Base-by-base conservation (phyloP, 257 asterid genomes). In the Fraxinus americana region DNA sequence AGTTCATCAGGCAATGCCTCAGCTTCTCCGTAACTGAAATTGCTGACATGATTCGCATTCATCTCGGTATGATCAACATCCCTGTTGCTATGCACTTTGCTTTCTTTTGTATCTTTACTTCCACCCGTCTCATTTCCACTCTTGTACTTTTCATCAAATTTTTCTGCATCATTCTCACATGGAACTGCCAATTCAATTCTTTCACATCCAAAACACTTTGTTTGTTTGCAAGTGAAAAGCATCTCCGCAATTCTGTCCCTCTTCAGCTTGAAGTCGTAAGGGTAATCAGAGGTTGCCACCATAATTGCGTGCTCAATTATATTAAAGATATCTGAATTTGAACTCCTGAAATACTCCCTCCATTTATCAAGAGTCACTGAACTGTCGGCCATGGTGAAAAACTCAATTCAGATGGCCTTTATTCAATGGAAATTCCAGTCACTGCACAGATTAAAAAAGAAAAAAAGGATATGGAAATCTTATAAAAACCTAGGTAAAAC, bases 191-290 rank as follows among this genome's bases (percentile, higher is more conserved):
- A 78, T 73, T 89, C 93, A 67, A 89, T 76, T 19, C 80, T 83
- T 29, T 95, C 96, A 73, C 99, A 95, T 21, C 98, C 97, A 66
- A 75, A 82, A 77, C 99, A 95, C 88, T 82, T 91, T 50, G 87
- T 86, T 30, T 81, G 45, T 87, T 89, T 95, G 79, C 97, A 89
- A 54, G 97, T 76, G 85, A 93, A 95, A 25, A 93, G 86, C 87
- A 85, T 74, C 90, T 95, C 99, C 21, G 98, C 98, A 34, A 95
- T 90, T 78, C 88, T 88, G 86, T 95, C 99, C 82, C 99, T 90
- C 83, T 94, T 90, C 80, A 80, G 35, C 77, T 83, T 91, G 86
- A 93, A 93, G 77, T 91, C 98, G 29, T 83, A 84, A 0, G 98
- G 99, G 72, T 85, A 90, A 91, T 95, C 99, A 0, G 84, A 80